Conservation (phyloP, 768 basidiomycete species). For the Pilatotrama ljubarskyi region DNA sequence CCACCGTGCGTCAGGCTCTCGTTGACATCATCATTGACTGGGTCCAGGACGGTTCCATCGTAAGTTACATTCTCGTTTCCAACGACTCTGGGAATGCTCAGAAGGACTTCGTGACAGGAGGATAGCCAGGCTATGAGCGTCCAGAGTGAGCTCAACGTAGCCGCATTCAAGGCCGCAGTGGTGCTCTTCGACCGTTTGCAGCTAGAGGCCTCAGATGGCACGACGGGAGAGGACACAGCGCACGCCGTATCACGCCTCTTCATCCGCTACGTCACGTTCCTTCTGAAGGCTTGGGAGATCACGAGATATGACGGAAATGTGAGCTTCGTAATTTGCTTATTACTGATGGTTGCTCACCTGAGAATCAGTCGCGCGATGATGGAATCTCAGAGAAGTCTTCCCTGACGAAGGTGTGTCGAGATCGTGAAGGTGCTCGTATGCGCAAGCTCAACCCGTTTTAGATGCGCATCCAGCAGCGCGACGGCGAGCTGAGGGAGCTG, state of each 20-base stretch:
- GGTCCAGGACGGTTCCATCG: slow-evolving; percentile 58
- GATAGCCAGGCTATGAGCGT: slow-evolving; percentile 39
- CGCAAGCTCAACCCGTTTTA: not conserved
- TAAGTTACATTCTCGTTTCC: slow-evolving; percentile 34
- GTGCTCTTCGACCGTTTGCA: slow-evolving; percentile 75
- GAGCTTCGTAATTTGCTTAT: slow-evolving; percentile 7
- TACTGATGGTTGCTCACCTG: not conserved
- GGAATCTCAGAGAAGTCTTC: slow-evolving; percentile 31
- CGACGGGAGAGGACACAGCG: slow-evolving; percentile 60
- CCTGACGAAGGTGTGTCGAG: slow-evolving; percentile 24
- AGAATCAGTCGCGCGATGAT: slow-evolving; percentile 26
- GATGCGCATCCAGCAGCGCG: slow-evolving; percentile 27
- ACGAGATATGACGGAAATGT: slow-evolving; percentile 46
- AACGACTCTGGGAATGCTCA: not conserved
- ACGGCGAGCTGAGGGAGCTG: slow-evolving; percentile 62
- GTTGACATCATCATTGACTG: slow-evolving; percentile 80
- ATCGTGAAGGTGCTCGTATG: not conserved
- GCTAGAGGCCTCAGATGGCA: slow-evolving; percentile 56
- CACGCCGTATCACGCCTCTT: slow-evolving; percentile 79
- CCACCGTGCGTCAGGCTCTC: slow-evolving; percentile 62
- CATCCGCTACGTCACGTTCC: slow-evolving; percentile 68
- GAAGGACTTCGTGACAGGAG: slow-evolving; percentile 1
- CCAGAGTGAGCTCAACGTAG: slow-evolving; percentile 71
- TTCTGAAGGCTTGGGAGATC: slow-evolving; percentile 61
- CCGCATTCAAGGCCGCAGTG: slow-evolving; percentile 72